Percentiles rank a stretch among this genome's conserved stretches.
phyloP scores from a whole-genome alignment of 345 rosid species.

The Psidium friedrichsthalianum region DNA sequence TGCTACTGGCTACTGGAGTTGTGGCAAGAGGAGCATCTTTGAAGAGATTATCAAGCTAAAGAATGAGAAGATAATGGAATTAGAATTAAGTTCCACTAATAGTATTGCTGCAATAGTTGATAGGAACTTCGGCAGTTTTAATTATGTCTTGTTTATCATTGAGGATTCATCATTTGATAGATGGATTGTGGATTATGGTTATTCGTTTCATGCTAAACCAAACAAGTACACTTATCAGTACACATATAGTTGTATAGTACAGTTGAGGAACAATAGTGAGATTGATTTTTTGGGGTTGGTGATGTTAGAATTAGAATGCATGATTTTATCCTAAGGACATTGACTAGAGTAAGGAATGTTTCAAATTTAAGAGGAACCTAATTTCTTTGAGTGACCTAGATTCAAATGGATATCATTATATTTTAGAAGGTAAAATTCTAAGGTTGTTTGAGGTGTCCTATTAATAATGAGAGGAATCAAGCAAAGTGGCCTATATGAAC shows the following conservation, averaged over 20 bases:
- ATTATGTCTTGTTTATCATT: neutral
- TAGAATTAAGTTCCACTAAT: neutral
- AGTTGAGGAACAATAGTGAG: neutral
- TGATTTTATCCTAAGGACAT: neutral
- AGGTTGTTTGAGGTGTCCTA: neutral
- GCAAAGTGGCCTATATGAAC: neutral
- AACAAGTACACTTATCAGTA: too few relatives aligned
- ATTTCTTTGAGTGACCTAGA: neutral
- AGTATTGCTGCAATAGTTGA: neutral
- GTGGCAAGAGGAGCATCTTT: neutral
- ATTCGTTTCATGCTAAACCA: too few relatives aligned
- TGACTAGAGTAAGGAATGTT: neutral
- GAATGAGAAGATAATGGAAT: neutral
- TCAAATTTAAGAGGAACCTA: neutral
- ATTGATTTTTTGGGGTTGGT: neutral
- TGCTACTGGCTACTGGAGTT: neutral
- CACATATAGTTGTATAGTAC: neutral
- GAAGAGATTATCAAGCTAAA: neutral
- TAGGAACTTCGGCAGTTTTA: neutral
- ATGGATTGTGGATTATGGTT: neutral
- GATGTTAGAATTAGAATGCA: neutral
- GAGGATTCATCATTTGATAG: neutral
- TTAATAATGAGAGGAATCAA: neutral
- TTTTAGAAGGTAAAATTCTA: neutral
- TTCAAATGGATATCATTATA: neutral